These are phyloP conservation scores for Darksidea phi DNA, from an alignment of 495 filamentous ascomycete genomes.

Conservation along the genomic window DNA sequence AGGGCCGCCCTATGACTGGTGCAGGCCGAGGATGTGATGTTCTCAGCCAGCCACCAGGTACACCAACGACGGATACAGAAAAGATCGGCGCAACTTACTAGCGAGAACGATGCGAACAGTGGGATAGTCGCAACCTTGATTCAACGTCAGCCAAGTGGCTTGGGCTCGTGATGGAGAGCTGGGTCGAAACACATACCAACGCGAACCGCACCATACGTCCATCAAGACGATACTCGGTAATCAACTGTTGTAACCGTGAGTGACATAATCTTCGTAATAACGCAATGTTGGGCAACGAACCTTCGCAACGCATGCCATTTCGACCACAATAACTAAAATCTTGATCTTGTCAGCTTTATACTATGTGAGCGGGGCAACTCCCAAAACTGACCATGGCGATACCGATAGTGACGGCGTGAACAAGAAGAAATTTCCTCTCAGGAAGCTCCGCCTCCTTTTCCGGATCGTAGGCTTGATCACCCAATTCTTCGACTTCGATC, in stretches of 20 bases:
- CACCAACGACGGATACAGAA: neutral
- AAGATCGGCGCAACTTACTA: slow-evolving; percentile 25
- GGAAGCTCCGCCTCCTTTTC: slow-evolving; percentile 31
- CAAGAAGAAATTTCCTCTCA: slow-evolving; percentile 33
- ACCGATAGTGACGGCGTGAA: slow-evolving; percentile 38
- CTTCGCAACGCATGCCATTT: slow-evolving; percentile 35
- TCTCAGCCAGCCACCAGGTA: slow-evolving; percentile 24
- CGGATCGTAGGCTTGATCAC: slow-evolving; percentile 35
- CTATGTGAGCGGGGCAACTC: neutral
- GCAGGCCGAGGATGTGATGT: slow-evolving; percentile 45
- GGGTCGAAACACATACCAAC: slow-evolving; percentile 25
- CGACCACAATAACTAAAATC: slow-evolving; percentile 34
- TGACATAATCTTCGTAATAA: neutral
- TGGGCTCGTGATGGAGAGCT: neutral
- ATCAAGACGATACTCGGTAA: slow-evolving; percentile 39
- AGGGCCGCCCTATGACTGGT: no score
- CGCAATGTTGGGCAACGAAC: neutral
- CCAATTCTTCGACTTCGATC: slow-evolving; percentile 36
- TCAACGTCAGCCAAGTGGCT: slow-evolving; percentile 20
- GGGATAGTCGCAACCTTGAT: slow-evolving; percentile 40
- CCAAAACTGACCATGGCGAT: slow-evolving; percentile 32
- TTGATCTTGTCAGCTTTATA: neutral
- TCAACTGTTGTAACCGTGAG: slow-evolving; percentile 17
- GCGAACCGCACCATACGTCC: slow-evolving; percentile 37
- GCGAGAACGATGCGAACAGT: slow-evolving; percentile 39